Conservation (phyloP, 441 rosid genomes). For the Euphorbia schlechtendalii region DNA sequence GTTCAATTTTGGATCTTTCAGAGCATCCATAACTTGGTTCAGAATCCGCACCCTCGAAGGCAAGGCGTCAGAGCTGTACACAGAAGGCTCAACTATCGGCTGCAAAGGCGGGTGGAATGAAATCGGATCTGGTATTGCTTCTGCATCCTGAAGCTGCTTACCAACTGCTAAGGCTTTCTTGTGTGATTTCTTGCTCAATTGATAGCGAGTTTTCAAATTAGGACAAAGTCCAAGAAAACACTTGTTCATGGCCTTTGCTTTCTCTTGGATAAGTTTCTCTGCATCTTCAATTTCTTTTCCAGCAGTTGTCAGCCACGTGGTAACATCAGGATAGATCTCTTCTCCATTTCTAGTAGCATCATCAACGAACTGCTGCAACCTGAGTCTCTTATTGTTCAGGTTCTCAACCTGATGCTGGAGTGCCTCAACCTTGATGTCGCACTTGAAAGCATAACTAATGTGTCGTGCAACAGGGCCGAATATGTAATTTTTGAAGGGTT, state of each 20-base stretch:
- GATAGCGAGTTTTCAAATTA: neutral
- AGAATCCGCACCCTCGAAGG: constrained; percentile 4
- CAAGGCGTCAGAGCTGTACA: neutral
- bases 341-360: constrained; percentile 1
- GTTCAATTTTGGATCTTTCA: neutral
- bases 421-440: neutral
- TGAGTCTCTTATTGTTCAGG: neutral
- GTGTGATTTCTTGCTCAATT: neutral
- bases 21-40: neutral
- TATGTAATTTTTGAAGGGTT: neutral
- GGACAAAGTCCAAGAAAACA: neutral
- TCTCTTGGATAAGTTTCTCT: neutral
- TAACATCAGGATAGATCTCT: neutral
- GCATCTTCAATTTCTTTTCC: neutral
- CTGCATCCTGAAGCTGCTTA: neutral
- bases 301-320: neutral
- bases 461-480: neutral
- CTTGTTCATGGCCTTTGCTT: neutral
- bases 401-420: neutral
- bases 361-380: neutral
- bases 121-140: neutral
- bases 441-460: neutral
- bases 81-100: neutral
- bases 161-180: neutral
- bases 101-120: neutral